Conservation (phyloP, 208 protist species). For the Crithidia mellificae region DNA sequence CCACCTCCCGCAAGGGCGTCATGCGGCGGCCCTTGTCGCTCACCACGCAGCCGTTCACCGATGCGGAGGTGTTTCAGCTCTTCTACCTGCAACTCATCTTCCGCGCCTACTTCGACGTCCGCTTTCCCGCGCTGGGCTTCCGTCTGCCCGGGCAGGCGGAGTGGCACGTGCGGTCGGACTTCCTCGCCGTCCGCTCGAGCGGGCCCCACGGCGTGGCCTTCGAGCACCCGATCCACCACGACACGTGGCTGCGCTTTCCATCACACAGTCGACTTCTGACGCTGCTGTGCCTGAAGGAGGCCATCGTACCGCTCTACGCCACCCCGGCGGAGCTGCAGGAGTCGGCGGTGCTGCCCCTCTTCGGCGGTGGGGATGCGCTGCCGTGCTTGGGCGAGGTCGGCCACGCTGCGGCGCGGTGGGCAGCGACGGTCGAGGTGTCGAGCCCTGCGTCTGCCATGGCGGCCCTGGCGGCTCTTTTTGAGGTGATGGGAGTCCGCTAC, state of each 20-base stretch:
- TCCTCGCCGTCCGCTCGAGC: constrained; percentile 41
- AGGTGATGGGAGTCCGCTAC: constrained; percentile 39
- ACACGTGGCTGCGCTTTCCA: constrained; percentile 69
- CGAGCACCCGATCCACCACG: constrained; percentile 43
- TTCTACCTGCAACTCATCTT: constrained; percentile 85
- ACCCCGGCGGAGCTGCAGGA: constrained; percentile 35
- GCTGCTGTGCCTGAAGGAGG: constrained; percentile 60
- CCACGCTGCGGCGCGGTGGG: constrained; percentile 50
- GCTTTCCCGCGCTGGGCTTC: constrained; percentile 49
- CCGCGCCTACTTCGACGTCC: constrained; percentile 73
- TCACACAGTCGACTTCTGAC: constrained; percentile 46
- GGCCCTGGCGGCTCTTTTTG: constrained; percentile 61
- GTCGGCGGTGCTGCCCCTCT: constrained; percentile 49
- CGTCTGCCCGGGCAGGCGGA: constrained; percentile 12
- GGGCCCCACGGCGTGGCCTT: constrained; percentile 54
- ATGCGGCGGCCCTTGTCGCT: constrained; percentile 37
- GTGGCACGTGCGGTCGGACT: constrained; percentile 51
- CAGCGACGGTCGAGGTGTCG: constrained; percentile 42
- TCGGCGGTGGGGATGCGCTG: constrained; percentile 43
- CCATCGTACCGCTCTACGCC: constrained; percentile 63
- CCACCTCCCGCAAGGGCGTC: constrained; percentile 33
- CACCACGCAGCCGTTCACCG: constrained; percentile 65
- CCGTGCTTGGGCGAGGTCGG: constrained; percentile 53
- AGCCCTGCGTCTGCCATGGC: constrained; percentile 39
- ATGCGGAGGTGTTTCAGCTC: constrained; percentile 86